phyloP scores from a whole-genome alignment of 176 grass and related monocot genomes.

The Triticum monococcum region DNA sequence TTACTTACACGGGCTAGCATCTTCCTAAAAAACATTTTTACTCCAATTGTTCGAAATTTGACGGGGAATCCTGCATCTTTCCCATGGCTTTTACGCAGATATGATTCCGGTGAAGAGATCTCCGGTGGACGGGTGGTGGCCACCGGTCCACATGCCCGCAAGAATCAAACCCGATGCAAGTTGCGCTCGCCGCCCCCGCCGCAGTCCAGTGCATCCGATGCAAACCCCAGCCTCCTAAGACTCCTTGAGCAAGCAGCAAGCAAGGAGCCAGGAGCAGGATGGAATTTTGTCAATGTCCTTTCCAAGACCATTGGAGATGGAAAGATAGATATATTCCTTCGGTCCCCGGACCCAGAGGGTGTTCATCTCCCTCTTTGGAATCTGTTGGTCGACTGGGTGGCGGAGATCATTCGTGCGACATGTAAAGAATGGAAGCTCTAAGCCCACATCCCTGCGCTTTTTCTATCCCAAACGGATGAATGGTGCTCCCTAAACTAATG shows the following conservation, averaged over 20 bases:
- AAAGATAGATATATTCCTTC: slow-evolving; percentile 42
- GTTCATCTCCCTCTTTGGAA: slow-evolving; percentile 28
- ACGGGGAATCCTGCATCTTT: slow-evolving; percentile 47
- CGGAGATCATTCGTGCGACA: background rate
- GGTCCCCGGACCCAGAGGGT: background rate
- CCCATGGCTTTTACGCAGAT: slow-evolving; percentile 24
- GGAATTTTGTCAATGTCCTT: slow-evolving; percentile 34
- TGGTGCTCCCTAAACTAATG: background rate
- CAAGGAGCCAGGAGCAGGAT: slow-evolving; percentile 3
- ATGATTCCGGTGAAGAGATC: slow-evolving; percentile 45
- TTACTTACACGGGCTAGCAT: slow-evolving; percentile 13
- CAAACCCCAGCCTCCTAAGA: slow-evolving; percentile 3
- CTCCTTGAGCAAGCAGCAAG: slow-evolving; percentile 18
- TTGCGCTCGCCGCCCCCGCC: slow-evolving; percentile 19
- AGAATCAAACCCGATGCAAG: slow-evolving; percentile 27
- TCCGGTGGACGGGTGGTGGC: background rate
- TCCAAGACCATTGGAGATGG: slow-evolving; percentile 52
- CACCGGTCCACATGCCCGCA: background rate
- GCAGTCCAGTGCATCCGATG: background rate
- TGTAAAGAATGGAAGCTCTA: slow-evolving; percentile 31
- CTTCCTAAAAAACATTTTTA: slow-evolving; percentile 11
- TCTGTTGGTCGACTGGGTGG: background rate
- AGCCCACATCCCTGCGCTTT: slow-evolving; percentile 12
- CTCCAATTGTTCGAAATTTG: slow-evolving; percentile 41
- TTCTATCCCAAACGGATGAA: background rate